phyloP scores from a whole-genome alignment of 1,284 basidiomycete species.

The Paramarasmius palmivorus region DNA sequence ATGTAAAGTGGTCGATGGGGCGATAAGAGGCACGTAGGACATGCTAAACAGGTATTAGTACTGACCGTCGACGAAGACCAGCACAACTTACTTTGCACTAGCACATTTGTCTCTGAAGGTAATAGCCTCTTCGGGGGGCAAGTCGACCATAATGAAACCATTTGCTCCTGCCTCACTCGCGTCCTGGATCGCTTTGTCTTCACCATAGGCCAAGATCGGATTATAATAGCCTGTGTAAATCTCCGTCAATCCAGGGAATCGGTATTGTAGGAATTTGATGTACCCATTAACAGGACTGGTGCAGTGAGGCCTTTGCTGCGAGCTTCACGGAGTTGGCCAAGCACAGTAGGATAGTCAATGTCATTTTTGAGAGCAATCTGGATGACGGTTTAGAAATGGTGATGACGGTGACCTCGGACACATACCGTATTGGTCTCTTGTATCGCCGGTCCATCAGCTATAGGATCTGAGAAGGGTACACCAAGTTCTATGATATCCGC shows the following conservation, averaged over 20 bases:
- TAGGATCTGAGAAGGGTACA: constrained; percentile 95
- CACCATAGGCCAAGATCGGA: constrained; percentile 92
- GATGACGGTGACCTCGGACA: constrained; percentile 15
- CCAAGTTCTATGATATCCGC: constrained; percentile 96
- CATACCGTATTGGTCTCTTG: constrained; percentile 90
- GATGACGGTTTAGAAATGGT: constrained; percentile 9
- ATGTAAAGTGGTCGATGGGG: constrained; percentile 86
- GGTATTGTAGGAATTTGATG: constrained; percentile 8
- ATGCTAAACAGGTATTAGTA: constrained; percentile 50
- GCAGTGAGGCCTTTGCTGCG: constrained; percentile 79
- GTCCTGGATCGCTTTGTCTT: constrained; percentile 90
- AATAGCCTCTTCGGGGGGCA: constrained; percentile 96
- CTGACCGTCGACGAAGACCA: no score
- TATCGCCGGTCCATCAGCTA: constrained; percentile 91
- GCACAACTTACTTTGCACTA: constrained; percentile 75
- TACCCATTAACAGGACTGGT: constrained; percentile 94
- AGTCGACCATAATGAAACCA: constrained; percentile 97
- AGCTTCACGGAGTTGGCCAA: constrained; percentile 81
- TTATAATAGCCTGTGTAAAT: constrained; percentile 92
- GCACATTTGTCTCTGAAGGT: constrained; percentile 89
- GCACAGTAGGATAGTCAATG: constrained; percentile 75
- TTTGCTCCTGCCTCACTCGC: constrained; percentile 90
- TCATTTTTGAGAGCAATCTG: constrained; percentile 83
- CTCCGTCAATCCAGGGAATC: constrained; percentile 5
- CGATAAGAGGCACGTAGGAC: constrained; percentile 96